Evolutionary conservation across 768 basidiomycete species (phyloP), one percentile per base, ranked within the genome.

Genomic region (Lactarius sp.): DNA sequence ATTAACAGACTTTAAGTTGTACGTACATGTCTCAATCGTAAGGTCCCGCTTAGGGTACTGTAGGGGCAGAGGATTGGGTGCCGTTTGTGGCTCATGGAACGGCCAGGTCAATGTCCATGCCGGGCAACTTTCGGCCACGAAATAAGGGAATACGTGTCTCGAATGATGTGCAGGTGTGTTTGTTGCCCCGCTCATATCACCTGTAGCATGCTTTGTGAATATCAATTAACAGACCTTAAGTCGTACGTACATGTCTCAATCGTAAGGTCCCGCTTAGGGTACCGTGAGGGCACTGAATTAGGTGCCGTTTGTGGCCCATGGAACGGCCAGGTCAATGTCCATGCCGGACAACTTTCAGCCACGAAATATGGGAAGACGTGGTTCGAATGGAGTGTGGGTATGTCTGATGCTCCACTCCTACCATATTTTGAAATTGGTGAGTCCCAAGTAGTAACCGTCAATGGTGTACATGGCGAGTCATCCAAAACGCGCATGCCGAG

Each of bases 401-500:
- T 16, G n/a, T 22, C 6, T 20, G 44, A 47, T 50, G 36, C 39
- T 16, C 36, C 42, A 27, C 34, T 57, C 33, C n/a, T n/a, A 37
- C 37, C n/a, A 9, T 14, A 13, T 36, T 57, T 20, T 27, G 61
- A 4, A 20, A 12, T n/a, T 7, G 31, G 39, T 18, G 37, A 49
- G 31, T 34, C 81, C 81, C 81, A 80, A 81, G 75, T 77, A 6
- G 78, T 80, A 7, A 76, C 73, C 2, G 80, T 82, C 37, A 75
- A 73, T 18, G 81, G 83, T 33, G 84, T 83, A 5, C 73, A 74
- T 2, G 85, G 85, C 12, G 70, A 73, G 67, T 84, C 80, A 37
- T 85, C 84, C 20, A 80, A 70, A 73, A 82, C 78, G 41, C 88
- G 79, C 64, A 75, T 74, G 5, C 78, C 84, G 50, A 86, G 52